Base-by-base conservation (phyloP, 331 rosid genomes). In the Malus hybrid region DNA sequence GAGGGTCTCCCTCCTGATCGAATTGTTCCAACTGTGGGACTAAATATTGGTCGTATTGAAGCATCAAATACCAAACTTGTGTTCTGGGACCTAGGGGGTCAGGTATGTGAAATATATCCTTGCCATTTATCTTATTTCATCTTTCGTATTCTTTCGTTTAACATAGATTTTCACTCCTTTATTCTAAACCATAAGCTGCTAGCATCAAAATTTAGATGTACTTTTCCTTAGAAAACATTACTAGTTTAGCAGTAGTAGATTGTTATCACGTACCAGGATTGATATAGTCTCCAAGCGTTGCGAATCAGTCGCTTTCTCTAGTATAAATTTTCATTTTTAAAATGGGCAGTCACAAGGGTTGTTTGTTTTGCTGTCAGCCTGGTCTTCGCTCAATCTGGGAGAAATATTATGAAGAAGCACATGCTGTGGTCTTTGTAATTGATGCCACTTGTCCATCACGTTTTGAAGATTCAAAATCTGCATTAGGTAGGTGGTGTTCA, bases 301-400 rank as follows among this genome's bases (percentile, higher is more conserved):
- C 59, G 28, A 29, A 60, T 73, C 68, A 27, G 10, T 18, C 44
- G 10, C 39, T 7, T 14, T 73, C 31, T 10, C n/a, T 24, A n/a
- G 33, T 63, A 48, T 52, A n/a, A 7, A 19, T 64, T 63, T 19
- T 64, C 44, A 5, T 42, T 71, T 34, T 55, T 71, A 5, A 33
- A 52, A 44, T 73, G 75, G 29, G 20, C 11, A 31, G 39, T 66
- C 33, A 14, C 20, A 75, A 67, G 46, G 50, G 33, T 75, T 64
- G 5, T 71, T 62, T 39, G 31, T 75, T 57, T 20, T 74, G 73
- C 66, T 84, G 46, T 66, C 93, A 95, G 97, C 88, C 85, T 68
- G 99, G 99, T 71, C 99, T 95, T 84, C 93, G 97, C 79, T 92
- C 97, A 72, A 92, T 95, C 79, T 95, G 97, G 97, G 99, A 95